Evolutionary conservation across 768 basidiomycete genomes (phyloP).

Genomic region (Strobilomyces confusus): DNA sequence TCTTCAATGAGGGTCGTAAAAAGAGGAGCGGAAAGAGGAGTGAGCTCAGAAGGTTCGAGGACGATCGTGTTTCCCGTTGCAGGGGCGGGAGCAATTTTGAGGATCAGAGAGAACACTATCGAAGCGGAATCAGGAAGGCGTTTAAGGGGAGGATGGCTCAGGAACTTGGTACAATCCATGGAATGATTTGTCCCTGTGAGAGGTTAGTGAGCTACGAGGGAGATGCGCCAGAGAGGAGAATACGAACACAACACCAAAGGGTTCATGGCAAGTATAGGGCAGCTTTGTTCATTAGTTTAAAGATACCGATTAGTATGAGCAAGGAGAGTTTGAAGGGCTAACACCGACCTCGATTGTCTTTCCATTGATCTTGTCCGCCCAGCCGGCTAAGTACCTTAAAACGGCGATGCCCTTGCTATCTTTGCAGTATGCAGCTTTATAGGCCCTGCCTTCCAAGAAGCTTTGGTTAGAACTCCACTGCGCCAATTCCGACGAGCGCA

Average conservation of each 20-base stretch:
- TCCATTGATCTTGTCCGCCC: conserved; percentile 13
- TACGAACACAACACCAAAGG: conserved; percentile 11
- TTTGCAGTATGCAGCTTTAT: background rate
- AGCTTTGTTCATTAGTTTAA: conserved; percentile 5
- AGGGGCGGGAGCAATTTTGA: conserved; percentile 9
- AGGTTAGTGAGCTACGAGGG: background rate
- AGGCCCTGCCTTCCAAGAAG: conserved; percentile 4
- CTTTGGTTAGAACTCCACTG: background rate
- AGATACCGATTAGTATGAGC: background rate
- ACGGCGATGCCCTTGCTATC: conserved; percentile 1
- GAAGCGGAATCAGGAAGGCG: background rate
- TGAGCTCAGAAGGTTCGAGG: conserved; percentile 12
- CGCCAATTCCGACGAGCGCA: background rate
- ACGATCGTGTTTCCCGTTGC: conserved; percentile 10
- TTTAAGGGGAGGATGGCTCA: background rate
- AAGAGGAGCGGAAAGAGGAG: conserved; percentile 8
- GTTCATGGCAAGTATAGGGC: conserved; percentile 10
- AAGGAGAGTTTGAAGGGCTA: background rate
- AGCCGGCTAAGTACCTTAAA: conserved; percentile 11
- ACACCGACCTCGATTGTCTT: conserved; percentile 2
- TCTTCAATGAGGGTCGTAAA: conserved; percentile 3
- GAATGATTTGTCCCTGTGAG: conserved; percentile 11
- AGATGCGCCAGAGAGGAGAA: background rate
- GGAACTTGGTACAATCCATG: conserved; percentile 10
- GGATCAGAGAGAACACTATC: conserved; percentile 7